Percentiles rank a stretch among this genome's conserved stretches.
Conservation (phyloP, 1,284 basidiomycete genomes). For the Rhodotorula sp. region DNA sequence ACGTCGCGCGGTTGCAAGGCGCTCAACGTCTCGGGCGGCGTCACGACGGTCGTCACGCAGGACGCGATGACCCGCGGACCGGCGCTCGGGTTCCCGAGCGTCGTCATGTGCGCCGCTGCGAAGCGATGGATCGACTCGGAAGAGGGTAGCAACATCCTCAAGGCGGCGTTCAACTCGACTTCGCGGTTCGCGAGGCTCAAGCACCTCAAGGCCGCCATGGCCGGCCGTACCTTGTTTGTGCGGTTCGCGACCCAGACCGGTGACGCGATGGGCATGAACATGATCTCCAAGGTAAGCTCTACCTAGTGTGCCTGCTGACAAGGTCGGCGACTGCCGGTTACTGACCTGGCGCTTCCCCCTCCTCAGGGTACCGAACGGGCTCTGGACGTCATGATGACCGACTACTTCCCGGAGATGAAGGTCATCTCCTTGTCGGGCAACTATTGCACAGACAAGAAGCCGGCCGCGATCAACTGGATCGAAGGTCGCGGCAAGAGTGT, state of each 20-base stretch:
- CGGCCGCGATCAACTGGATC: slow-evolving; percentile 99
- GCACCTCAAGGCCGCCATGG: slow-evolving; percentile 77
- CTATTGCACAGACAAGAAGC: slow-evolving; percentile 99
- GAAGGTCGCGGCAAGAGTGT: slow-evolving; percentile 97
- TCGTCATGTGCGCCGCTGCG: slow-evolving; percentile 75
- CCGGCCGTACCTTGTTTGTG: slow-evolving; percentile 90
- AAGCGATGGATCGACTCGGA: slow-evolving; percentile 85
- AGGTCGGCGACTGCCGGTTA: background rate
- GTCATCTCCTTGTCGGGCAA: slow-evolving; percentile 94
- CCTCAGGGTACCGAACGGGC: slow-evolving; percentile 85
- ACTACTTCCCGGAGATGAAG: slow-evolving; percentile 86
- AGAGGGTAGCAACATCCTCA: slow-evolving; percentile 74
- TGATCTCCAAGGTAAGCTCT: slow-evolving; percentile 58
- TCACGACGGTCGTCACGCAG: slow-evolving; percentile 85
- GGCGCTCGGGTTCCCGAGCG: slow-evolving; percentile 88
- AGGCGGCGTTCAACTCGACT: slow-evolving; percentile 88
- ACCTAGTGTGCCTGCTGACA: slow-evolving; percentile 7
- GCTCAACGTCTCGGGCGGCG: slow-evolving; percentile 91
- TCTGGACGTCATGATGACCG: slow-evolving; percentile 69
- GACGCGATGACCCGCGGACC: slow-evolving; percentile 99
- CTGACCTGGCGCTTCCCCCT: background rate
- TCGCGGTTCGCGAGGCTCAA: slow-evolving; percentile 83
- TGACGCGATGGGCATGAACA: slow-evolving; percentile 99
- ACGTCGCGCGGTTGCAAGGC: slow-evolving; percentile 98
- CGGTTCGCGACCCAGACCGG: slow-evolving; percentile 93